Percentiles rank a stretch among this genome's conserved stretches.
Evolutionary conservation across 2,329 filamentous ascomycete genomes (phyloP).

Genomic region (Cytospora mali): DNA sequence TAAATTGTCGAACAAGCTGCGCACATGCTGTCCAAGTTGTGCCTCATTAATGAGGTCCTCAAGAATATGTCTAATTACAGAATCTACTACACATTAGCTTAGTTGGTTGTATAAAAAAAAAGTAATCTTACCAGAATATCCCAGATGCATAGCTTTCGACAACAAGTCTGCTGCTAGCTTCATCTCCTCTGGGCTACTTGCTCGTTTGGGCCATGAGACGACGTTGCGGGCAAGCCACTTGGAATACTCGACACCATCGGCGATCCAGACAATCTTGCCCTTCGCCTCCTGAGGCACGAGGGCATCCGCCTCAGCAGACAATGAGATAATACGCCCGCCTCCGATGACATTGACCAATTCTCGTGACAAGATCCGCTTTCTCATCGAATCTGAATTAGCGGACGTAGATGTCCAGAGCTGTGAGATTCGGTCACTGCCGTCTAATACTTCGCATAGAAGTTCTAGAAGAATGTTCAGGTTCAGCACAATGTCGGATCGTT

Average conservation of each 20-base stretch:
- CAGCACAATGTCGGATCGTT: slow-evolving; percentile 46
- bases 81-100: slow-evolving; percentile 39
- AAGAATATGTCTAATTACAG: slow-evolving; percentile 42
- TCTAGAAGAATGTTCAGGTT: slow-evolving; percentile 49
- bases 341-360: slow-evolving; percentile 52
- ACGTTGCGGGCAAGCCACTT: slow-evolving; percentile 73
- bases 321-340: slow-evolving; percentile 52
- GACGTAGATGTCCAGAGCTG: slow-evolving; percentile 43
- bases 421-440: slow-evolving; percentile 40
- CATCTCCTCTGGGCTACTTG: slow-evolving; percentile 36
- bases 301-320: slow-evolving; percentile 59
- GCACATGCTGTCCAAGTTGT: slow-evolving; percentile 35
- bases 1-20: slow-evolving; percentile 40
- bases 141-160: slow-evolving; percentile 67
- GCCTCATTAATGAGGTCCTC: slow-evolving; percentile 37
- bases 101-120: no score
- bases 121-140: slow-evolving; percentile 64
- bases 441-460: slow-evolving; percentile 47
- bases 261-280: slow-evolving; percentile 57
- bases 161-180: slow-evolving; percentile 52
- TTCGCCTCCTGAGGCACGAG: slow-evolving; percentile 44
- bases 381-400: slow-evolving; percentile 28
- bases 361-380: slow-evolving; percentile 42
- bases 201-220: slow-evolving; percentile 44
- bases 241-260: slow-evolving; percentile 65